Evolutionary conservation across 306 rosid species (phyloP).

Genomic region (Castanopsis chinensis): DNA sequence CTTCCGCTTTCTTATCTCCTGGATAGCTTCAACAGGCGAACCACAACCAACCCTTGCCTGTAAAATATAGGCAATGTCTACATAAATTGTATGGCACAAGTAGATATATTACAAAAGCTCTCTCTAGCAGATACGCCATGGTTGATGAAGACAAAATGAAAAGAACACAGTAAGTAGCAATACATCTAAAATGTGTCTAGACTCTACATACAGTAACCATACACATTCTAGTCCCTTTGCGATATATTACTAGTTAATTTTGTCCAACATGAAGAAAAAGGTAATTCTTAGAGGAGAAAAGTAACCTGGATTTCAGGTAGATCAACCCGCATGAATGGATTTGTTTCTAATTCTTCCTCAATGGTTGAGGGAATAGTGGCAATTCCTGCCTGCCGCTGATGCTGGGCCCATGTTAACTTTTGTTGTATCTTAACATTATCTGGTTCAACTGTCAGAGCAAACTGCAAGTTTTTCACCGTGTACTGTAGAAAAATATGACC

Average conservation of each 20-base stretch:
- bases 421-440: constrained; percentile 44
- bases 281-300: not conserved
- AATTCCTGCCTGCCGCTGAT: constrained; percentile 57
- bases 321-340: constrained; percentile 81
- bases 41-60: constrained; percentile 56
- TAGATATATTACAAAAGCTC: not conserved
- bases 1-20: constrained; percentile 63
- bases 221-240: not conserved
- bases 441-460: constrained; percentile 55
- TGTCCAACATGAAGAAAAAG: not conserved
- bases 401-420: constrained; percentile 74
- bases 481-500: constrained; percentile 36
- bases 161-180: not conserved
- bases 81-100: not conserved
- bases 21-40: constrained; percentile 64
- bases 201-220: not conserved
- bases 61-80: not conserved
- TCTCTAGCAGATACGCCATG: not conserved
- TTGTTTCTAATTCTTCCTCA: constrained; percentile 71
- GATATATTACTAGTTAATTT: not conserved
- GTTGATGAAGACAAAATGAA: not conserved
- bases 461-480: constrained; percentile 61
- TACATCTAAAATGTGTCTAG: not conserved
- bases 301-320: constrained; percentile 72
- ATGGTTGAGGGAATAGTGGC: constrained; percentile 81